Evolutionary conservation across 2,329 filamentous ascomycete genomes (phyloP), one percentile per base, ranked within the genome.

Genomic region (Paecilomyces dactylethromorphus): DNA sequence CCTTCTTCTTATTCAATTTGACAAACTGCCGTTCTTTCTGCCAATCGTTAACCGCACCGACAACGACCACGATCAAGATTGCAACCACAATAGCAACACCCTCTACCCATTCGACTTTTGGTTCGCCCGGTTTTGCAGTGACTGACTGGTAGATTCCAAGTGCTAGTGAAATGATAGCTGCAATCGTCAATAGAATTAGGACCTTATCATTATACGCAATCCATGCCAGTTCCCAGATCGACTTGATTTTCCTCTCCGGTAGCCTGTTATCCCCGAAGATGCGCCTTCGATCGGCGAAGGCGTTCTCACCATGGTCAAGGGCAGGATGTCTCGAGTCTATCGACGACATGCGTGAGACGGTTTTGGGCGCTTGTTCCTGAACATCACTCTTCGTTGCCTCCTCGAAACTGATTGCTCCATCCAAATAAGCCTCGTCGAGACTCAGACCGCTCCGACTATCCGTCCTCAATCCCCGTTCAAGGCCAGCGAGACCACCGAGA

Each of bases 191-290:
- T 3, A 91, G 76, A 57, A 91, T 88, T 56, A 91, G 77, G 11
- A 92, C 85, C 67, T 92, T 92, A 74, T 92, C 89, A 69, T 92
- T 91, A 75, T 90, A 91, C 1, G 89, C 88, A 66, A 91, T 88
- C 89, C 89, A 92, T 62, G 86, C 86, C 15, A 92, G 76, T 67
- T 87, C 80, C 60, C 88, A 78, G 56, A 92, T 85, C 45, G 79
- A 86, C 70, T 91, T 91, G 24, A 86, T 79, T 67, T 88, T 89
- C 66, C 84, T 84, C 63, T 84, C 85, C 0, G 87, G 87, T n/a
- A 90, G 75, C 31, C 79, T 77, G 64, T 92, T 92, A 62, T 85
- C 82, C 56, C 84, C 85, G 69, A 85, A 92, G 7, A 92, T 79
- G 35, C 87, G 84, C 67, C 83, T 88, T 22, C 90, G 85, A 66